Base-by-base conservation (phyloP, 345 rosid genomes). In the Eucalyptus pauciflora region DNA sequence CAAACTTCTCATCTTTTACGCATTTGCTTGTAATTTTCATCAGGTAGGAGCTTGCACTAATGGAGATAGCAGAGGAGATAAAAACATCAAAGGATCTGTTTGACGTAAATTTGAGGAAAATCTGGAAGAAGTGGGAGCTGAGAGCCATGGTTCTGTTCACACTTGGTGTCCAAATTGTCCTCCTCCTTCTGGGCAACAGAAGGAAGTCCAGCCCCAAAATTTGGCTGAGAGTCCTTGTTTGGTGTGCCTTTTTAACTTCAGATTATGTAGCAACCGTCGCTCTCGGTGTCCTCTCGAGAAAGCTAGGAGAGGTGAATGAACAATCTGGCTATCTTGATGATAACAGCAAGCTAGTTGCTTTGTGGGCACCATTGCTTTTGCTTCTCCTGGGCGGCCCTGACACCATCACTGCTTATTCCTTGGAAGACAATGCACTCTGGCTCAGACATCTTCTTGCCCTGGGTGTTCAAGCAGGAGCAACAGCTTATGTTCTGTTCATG, bases 371-470 rank as follows among this genome's bases (percentile, higher is more conserved):
- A 4, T 90, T 91, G 62, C 92, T 93, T 37, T 87, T 92, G 7
- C 48, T 91, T 87, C 92, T 92, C 27, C 71, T 91, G 4, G 93
- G 92, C 4, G 90, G 93, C n/a, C 93, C 92, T 4, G 86, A 86
- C 27, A 89, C 86, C 20, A 89, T 92, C 18, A 91, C 93, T 10
- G 87, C 93, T 6, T 92, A 89, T n/a, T 48, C 93, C 10, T 5
- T 91, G 49, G 92, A 90, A 58, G 93, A 91, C 90, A 93, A 93
- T 71, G 91, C 92, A 43, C 62, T 90, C 2, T 92, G 93, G 93
- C 27, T 87, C 16, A 88, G 93, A 51, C 93, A 91, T 50, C 79
- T 88, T 14, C 87, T 92, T 41, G 91, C 90, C 22, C 67, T 90
- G 0, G 41, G 27, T 13, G 87, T 90, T 15, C 92, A 91, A 64